Evolutionary conservation across 768 basidiomycete species (phyloP).

Genomic region (Paxillus rubicundulus): DNA sequence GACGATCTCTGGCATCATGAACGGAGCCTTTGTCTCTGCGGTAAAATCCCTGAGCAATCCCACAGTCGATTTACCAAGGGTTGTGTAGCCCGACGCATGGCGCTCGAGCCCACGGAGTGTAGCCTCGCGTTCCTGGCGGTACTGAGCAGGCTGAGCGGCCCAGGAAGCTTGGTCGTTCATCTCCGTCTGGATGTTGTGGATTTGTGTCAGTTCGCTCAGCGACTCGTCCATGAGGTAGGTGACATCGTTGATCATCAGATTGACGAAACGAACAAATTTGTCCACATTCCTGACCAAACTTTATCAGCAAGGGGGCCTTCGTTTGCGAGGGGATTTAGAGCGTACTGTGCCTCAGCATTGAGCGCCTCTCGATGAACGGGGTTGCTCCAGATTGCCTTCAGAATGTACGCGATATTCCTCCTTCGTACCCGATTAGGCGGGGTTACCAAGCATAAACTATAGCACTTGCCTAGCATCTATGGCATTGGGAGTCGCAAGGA

Average conservation of each 20-base stretch:
- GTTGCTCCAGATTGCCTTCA: conserved; percentile 92
- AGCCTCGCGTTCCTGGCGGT: conserved; percentile 82
- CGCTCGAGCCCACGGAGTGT: conserved; percentile 79
- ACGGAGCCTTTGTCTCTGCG: conserved; percentile 85
- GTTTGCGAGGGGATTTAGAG: conserved; percentile 4
- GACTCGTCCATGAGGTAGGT: conserved; percentile 98
- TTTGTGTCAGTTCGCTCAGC: conserved; percentile 82
- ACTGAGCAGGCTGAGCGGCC: conserved; percentile 59
- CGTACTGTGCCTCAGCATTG: conserved; percentile 72
- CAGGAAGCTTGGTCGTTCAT: conserved; percentile 77
- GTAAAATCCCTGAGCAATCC: conserved; percentile 90
- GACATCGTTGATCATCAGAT: conserved; percentile 98
- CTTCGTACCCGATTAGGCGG: conserved; percentile 38
- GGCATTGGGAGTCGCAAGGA: conserved; percentile 6
- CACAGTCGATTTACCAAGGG: conserved; percentile 86
- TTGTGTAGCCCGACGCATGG: conserved; percentile 82
- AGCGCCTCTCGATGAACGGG: conserved; percentile 85
- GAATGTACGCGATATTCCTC: conserved; percentile 82
- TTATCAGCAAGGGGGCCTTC: not conserved
- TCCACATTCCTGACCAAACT: conserved; percentile 66
- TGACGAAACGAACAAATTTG: conserved; percentile 93
- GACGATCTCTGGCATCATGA: conserved; percentile 96
- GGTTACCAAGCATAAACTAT: not conserved
- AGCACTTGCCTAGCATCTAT: conserved; percentile 52
- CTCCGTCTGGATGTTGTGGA: conserved; percentile 80